Evolutionary conservation across 257 asterid genomes (phyloP).

Genomic region (Lithospermum erythrorhizon): DNA sequence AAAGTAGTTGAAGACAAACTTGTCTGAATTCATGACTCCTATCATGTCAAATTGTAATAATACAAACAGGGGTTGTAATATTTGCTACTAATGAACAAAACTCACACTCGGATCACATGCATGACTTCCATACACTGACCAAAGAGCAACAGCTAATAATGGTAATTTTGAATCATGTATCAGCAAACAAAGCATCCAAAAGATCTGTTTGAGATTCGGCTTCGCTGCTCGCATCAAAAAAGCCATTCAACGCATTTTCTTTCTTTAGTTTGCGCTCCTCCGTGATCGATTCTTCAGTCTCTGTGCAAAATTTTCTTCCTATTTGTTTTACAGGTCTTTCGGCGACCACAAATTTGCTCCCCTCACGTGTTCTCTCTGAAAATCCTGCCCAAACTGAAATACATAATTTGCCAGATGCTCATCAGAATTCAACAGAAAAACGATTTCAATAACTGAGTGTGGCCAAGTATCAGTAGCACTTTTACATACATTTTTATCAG

Average conservation of each 20-base stretch:
- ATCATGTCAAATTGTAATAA: background rate
- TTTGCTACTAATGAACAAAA: background rate
- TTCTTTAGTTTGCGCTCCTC: constrained; percentile 11
- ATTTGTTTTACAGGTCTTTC: constrained; percentile 54
- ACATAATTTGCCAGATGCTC: background rate
- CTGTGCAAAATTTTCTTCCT: constrained; percentile 42
- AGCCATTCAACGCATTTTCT: constrained; percentile 44
- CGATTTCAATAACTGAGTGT: background rate
- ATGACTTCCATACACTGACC: background rate
- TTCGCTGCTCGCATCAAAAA: constrained; percentile 39
- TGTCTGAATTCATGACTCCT: background rate
- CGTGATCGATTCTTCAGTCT: constrained; percentile 2
- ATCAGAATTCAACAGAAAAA: background rate
- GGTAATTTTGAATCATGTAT: constrained; percentile 16
- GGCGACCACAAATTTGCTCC: constrained; percentile 77
- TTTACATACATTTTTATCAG: too few relatives aligned
- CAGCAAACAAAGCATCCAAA: constrained; percentile 55
- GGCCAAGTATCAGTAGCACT: too few relatives aligned
- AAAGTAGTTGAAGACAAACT: constrained; percentile 1
- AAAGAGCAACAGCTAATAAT: background rate
- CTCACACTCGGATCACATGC: constrained; percentile 1
- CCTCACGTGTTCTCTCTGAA: constrained; percentile 88
- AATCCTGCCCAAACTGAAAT: constrained; percentile 94
- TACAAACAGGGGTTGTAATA: background rate
- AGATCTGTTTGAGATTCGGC: constrained; percentile 60